phyloP scores from a whole-genome alignment of 192 early-diverging fungal genomes.

The Coemansia sp. region DNA sequence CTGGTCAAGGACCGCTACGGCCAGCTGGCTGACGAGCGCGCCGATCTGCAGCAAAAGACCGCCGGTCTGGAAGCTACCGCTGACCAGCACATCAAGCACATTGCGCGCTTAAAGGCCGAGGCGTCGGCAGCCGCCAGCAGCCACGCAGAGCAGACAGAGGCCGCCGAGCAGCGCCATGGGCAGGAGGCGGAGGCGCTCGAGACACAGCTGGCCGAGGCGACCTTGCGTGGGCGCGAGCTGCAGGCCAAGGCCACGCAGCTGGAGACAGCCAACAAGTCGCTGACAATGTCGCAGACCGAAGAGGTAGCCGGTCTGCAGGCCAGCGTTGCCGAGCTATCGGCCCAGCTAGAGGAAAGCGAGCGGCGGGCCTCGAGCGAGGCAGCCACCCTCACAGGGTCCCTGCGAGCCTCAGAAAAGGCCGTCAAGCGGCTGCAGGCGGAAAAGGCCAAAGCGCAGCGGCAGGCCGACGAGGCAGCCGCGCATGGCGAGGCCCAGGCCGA shows the following conservation, averaged over 20 bases:
- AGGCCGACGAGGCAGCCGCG: constrained; percentile 15
- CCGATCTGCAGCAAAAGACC: constrained; percentile 1
- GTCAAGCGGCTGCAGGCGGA: constrained; percentile 27
- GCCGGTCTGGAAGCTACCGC: constrained; percentile 9
- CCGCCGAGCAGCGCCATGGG: constrained; percentile 6
- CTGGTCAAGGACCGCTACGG: constrained; percentile 31
- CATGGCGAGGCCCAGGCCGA: constrained; percentile 19
- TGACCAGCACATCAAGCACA: not conserved
- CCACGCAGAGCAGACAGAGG: constrained; percentile 2
- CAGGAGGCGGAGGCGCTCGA: constrained; percentile 16
- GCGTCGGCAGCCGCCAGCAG: too few relatives aligned
- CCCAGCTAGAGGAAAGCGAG: constrained; percentile 19
- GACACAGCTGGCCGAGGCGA: constrained; percentile 4
- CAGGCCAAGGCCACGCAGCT: constrained; percentile 12
- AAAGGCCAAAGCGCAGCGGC: constrained; percentile 8
- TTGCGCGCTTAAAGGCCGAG: not conserved
- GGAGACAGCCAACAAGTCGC: constrained; percentile 21
- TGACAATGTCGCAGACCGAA: constrained; percentile 29
- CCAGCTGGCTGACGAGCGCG: constrained; percentile 16
- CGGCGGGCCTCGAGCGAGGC: constrained; percentile 15
- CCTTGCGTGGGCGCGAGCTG: constrained; percentile 14
- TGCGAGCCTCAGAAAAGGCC: constrained; percentile 18
- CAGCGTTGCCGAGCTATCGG: constrained; percentile 23
- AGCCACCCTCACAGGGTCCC: not conserved
- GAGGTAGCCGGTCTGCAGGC: constrained; percentile 14